phyloP scores from a whole-genome alignment of 176 grass and related monocot species.

The Avena sativa region DNA sequence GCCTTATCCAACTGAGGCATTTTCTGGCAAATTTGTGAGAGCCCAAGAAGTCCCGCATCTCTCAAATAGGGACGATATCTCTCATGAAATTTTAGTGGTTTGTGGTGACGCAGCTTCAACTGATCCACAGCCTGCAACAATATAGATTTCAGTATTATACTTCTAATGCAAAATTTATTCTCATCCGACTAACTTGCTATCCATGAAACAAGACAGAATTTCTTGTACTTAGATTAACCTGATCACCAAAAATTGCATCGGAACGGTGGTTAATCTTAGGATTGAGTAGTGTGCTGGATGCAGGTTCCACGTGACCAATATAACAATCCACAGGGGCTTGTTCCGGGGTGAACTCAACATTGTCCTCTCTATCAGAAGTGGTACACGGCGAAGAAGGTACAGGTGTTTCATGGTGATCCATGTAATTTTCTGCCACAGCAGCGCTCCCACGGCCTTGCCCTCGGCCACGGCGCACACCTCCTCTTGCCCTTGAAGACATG shows the following conservation, averaged over 20 bases:
- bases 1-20: slow-evolving; percentile 66
- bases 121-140: slow-evolving; percentile 54
- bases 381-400: slow-evolving; percentile 47
- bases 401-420: slow-evolving; percentile 44
- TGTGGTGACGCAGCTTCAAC: slow-evolving; percentile 65
- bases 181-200: background rate
- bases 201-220: slow-evolving; percentile 3
- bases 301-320: slow-evolving; percentile 20
- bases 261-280: slow-evolving; percentile 65
- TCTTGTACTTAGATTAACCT: slow-evolving; percentile 44
- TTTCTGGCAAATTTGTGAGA: slow-evolving; percentile 63
- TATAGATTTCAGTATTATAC: slow-evolving; percentile 16
- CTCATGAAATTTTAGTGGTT: slow-evolving; percentile 65
- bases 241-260: slow-evolving; percentile 57
- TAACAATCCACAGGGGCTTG: slow-evolving; percentile 35
- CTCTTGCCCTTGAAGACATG: slow-evolving; percentile 53
- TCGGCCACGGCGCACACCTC: slow-evolving; percentile 32
- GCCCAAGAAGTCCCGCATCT: slow-evolving; percentile 56
- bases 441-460: slow-evolving; percentile 17
- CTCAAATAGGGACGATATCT: slow-evolving; percentile 60
- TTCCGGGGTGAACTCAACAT: slow-evolving; percentile 18
- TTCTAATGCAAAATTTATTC: background rate
- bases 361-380: slow-evolving; percentile 53
- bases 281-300: slow-evolving; percentile 48
- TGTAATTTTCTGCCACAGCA: slow-evolving; percentile 35